Conservation (phyloP, 31 red algal genomes). For the Pterothamnion heteromorphum region DNA sequence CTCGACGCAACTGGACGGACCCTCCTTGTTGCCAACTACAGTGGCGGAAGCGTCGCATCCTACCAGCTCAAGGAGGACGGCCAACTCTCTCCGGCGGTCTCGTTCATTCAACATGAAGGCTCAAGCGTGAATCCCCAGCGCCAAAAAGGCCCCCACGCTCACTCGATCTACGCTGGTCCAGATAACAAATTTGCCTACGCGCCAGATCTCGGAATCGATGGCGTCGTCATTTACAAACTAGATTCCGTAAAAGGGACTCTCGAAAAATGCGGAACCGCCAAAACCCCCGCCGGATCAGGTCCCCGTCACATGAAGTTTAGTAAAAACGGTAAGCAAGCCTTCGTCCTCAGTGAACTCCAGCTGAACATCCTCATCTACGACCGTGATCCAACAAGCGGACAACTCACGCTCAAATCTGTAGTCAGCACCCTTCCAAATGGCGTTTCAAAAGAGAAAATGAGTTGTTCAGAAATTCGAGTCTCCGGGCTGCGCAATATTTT, state of each 20-base stretch:
- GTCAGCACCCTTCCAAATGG: neutral
- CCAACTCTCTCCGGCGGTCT: neutral
- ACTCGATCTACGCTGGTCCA: neutral
- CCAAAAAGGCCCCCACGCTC: neutral
- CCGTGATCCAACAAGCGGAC: neutral
- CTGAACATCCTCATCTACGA: neutral
- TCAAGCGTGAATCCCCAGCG: neutral
- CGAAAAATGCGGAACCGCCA: neutral
- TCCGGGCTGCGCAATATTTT: too few relatives aligned
- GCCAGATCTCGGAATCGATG: neutral
- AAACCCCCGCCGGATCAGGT: neutral
- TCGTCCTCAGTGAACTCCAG: neutral
- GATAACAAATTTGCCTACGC: neutral
- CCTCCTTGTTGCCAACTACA: neutral
- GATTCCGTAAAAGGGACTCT: neutral
- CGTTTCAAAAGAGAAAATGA: neutral
- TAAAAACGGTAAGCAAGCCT: neutral
- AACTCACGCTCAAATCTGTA: too few relatives aligned
- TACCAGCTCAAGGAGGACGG: neutral
- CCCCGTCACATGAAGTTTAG: neutral
- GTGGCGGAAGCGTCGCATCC: neutral
- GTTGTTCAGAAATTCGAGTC: conserved; percentile 2
- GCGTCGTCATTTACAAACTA: neutral
- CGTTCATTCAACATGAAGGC: neutral
- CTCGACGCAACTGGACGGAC: neutral